These are phyloP conservation scores for Thelonectria discophora DNA, from an alignment of 2,329 filamentous ascomycete genomes.

Conservation along the genomic window DNA sequence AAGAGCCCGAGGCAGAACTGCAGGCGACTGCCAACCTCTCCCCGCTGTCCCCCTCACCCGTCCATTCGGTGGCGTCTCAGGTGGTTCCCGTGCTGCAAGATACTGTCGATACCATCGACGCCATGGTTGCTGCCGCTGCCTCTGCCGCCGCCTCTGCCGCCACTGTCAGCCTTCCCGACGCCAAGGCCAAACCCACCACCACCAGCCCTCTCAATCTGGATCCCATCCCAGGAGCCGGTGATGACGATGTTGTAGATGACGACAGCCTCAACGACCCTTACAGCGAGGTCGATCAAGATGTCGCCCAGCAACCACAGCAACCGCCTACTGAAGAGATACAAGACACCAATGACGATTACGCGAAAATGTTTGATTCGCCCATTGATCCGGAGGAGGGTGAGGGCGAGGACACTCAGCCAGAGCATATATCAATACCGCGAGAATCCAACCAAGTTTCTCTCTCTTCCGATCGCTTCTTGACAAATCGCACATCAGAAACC, in stretches of 20 bases:
- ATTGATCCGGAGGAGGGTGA: conserved; percentile 49
- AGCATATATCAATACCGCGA: conserved; percentile 55
- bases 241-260: conserved; percentile 54
- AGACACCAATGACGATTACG: conserved; percentile 59
- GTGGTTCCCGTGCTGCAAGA: conserved; percentile 62
- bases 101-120: conserved; percentile 60
- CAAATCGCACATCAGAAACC: conserved; percentile 44
- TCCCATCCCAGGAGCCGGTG: conserved; percentile 46
- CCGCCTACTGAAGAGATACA: conserved; percentile 41
- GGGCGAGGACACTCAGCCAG: conserved; percentile 47
- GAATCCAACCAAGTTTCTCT: conserved; percentile 55
- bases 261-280: conserved; percentile 61
- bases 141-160: conserved; percentile 43
- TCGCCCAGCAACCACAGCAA: conserved; percentile 39
- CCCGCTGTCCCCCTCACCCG: conserved; percentile 59
- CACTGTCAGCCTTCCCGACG: conserved; percentile 37
- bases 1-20: conserved; percentile 54
- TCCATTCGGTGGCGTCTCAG: conserved; percentile 57
- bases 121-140: conserved; percentile 53
- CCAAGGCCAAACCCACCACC: conserved; percentile 42
- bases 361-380: conserved; percentile 61
- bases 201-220: conserved; percentile 46
- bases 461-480: conserved; percentile 52
- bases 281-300: conserved; percentile 50
- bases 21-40: conserved; percentile 63